Percentiles rank a stretch among this genome's conserved stretches.
Conservation (phyloP, 768 basidiomycete species). For the Leccinellum rugosiceps region DNA sequence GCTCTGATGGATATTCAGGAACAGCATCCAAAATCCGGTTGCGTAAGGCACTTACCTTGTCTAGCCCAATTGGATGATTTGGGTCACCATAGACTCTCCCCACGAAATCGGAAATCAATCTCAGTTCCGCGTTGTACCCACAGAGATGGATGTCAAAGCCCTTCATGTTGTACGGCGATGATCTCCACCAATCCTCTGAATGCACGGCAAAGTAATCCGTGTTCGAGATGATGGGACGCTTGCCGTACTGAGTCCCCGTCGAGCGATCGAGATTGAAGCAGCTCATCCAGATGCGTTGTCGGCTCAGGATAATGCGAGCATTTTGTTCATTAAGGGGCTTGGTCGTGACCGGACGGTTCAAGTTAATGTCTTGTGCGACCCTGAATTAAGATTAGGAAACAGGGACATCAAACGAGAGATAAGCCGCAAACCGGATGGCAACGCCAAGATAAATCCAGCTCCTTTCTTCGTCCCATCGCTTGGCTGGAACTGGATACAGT, state of each 20-base stretch:
- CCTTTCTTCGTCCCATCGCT: conserved; percentile 86
- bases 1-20: conserved; percentile 36
- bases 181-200: conserved; percentile 67
- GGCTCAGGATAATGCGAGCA: conserved; percentile 83
- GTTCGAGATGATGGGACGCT: conserved; percentile 74
- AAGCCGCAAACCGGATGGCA: conserved; percentile 64
- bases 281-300: conserved; percentile 86
- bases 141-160: conserved; percentile 80
- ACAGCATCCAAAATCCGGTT: neutral
- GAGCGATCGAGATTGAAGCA: conserved; percentile 92
- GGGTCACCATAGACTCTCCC: conserved; percentile 71
- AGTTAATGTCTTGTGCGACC: conserved; percentile 84
- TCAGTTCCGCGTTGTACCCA: conserved; percentile 73
- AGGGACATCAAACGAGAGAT: neutral
- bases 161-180: conserved; percentile 62
- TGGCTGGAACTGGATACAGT: conserved; percentile 70
- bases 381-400: conserved; percentile 37
- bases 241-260: conserved; percentile 85
- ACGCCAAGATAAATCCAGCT: conserved; percentile 88
- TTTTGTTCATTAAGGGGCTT: conserved; percentile 77
- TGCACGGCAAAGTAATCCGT: conserved; percentile 74
- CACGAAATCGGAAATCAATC: conserved; percentile 58
- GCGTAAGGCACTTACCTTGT: conserved; percentile 47
- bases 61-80: conserved; percentile 68
- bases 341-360: conserved; percentile 73